Percentiles rank a stretch among this genome's conserved stretches.
phyloP scores from a whole-genome alignment of 176 grass and related monocot genomes.

The Rhynchospora tenuis region DNA sequence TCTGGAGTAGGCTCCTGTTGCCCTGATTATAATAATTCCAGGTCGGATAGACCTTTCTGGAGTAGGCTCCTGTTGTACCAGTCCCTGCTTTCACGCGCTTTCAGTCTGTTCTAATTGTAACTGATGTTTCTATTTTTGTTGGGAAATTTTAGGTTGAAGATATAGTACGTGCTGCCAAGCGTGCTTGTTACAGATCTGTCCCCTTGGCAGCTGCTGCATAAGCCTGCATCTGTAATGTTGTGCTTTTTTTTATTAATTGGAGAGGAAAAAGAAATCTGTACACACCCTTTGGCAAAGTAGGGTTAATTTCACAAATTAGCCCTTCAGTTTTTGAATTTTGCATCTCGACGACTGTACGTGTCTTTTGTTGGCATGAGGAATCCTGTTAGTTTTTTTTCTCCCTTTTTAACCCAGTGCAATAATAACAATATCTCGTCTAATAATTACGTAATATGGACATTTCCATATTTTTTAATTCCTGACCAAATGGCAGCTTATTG shows the following conservation, averaged over 20 bases:
- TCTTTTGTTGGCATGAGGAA: neutral
- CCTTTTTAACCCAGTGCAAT: neutral
- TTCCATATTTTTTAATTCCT: neutral
- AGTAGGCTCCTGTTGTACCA: neutral
- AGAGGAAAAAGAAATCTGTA: conserved; percentile 18
- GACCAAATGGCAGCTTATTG: neutral
- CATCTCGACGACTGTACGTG: conserved; percentile 29
- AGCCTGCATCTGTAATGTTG: neutral
- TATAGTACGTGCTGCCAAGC: conserved; percentile 81
- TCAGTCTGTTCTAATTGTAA: neutral
- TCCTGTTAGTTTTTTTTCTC: conserved; percentile 16
- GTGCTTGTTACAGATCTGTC: conserved; percentile 70
- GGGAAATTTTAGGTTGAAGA: conserved; percentile 59
- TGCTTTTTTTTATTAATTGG: neutral
- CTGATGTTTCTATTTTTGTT: neutral
- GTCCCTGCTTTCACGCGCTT: neutral
- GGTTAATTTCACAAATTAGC: conserved; percentile 12
- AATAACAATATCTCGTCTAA: conserved; percentile 1
- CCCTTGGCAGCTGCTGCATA: conserved; percentile 76
- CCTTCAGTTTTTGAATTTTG: conserved; percentile 23
- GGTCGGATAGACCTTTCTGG: neutral
- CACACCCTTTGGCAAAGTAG: neutral
- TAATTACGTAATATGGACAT: conserved; percentile 5
- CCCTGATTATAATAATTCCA: neutral
- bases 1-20: neutral